Percentiles rank a stretch among this genome's conserved stretches.
Conservation (phyloP, 2,329 filamentous ascomycete species). For the Metarhizium humberi region DNA sequence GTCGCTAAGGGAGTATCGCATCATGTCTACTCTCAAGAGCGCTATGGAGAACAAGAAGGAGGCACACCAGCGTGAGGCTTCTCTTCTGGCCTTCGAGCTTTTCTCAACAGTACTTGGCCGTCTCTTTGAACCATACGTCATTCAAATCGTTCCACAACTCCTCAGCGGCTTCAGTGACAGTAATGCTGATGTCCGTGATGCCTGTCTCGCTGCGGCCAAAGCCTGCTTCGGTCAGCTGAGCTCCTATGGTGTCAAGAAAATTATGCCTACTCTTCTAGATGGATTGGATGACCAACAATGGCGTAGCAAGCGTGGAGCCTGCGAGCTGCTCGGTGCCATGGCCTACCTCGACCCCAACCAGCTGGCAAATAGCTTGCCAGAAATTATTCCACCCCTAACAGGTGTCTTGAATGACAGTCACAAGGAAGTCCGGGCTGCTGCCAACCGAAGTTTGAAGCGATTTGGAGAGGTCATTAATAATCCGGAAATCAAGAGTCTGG, state of each 20-base stretch:
- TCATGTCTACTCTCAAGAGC: constrained; percentile 70
- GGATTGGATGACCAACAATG: constrained; percentile 93
- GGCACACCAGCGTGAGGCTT: constrained; percentile 75
- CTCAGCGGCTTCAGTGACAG: constrained; percentile 82
- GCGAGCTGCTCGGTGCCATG: constrained; percentile 94
- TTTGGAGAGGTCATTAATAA: constrained; percentile 99
- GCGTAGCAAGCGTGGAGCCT: constrained; percentile 97
- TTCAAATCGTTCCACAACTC: constrained; percentile 87
- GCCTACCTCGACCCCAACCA: constrained; percentile 96
- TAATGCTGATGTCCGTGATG: constrained; percentile 82
- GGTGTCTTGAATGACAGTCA: constrained; percentile 94
- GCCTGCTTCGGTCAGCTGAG: constrained; percentile 88
- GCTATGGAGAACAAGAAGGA: constrained; percentile 96
- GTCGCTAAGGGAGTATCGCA: constrained; percentile 73
- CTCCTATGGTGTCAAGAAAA: constrained; percentile 91
- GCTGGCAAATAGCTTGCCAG: constrained; percentile 80
- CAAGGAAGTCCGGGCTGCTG: constrained; percentile 87
- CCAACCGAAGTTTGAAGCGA: constrained; percentile 91
- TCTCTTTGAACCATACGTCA: constrained; percentile 91
- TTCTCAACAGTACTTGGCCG: constrained; percentile 78
- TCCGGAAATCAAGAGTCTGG: constrained; percentile 88
- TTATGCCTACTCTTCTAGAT: constrained; percentile 81
- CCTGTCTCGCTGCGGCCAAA: constrained; percentile 86
- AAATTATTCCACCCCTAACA: constrained; percentile 93
- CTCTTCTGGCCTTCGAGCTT: constrained; percentile 83